Evolutionary conservation across 768 basidiomycete species (phyloP).

Genomic region (Daedaleopsis sinensis): DNA sequence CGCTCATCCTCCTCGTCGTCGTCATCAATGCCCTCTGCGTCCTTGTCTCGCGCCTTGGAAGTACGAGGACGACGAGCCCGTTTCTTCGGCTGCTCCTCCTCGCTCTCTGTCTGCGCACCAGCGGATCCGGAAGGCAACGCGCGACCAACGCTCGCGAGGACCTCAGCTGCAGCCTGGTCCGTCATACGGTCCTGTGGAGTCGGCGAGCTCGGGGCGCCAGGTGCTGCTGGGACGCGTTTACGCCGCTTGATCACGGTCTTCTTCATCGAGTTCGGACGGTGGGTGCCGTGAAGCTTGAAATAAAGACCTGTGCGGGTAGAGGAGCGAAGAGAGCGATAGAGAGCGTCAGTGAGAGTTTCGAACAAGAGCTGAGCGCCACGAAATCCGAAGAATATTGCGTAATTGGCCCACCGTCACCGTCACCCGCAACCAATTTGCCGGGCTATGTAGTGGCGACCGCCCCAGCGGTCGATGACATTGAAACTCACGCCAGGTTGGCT

Average conservation of each 20-base stretch:
- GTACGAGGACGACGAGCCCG: constrained; percentile 41
- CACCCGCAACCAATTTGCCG: constrained; percentile 5
- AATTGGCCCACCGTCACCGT: background rate
- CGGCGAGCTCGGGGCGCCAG: constrained; percentile 39
- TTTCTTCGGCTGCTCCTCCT: constrained; percentile 56
- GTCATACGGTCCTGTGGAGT: constrained; percentile 53
- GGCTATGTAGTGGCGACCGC: constrained; percentile 11
- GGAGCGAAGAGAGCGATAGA: background rate
- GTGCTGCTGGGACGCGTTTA: constrained; percentile 93
- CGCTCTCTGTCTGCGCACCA: constrained; percentile 50
- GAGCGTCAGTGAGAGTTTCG: constrained; percentile 8
- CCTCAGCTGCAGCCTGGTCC: constrained; percentile 89
- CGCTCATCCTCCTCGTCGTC: constrained; percentile 43
- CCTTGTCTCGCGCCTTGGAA: constrained; percentile 38
- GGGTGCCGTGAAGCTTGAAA: constrained; percentile 97
- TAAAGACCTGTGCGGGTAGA: constrained; percentile 75
- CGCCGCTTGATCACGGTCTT: constrained; percentile 98
- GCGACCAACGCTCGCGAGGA: constrained; percentile 82
- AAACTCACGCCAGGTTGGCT: constrained; percentile 10
- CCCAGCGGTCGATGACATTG: constrained; percentile 9
- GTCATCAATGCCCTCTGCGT: constrained; percentile 49
- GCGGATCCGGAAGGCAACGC: constrained; percentile 37
- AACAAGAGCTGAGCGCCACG: constrained; percentile 2
- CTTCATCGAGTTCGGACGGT: constrained; percentile 98
- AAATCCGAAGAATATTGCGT: too few relatives aligned